These are phyloP conservation scores for Firmiana major DNA, from an alignment of 345 rosid species.

Conservation along the genomic window DNA sequence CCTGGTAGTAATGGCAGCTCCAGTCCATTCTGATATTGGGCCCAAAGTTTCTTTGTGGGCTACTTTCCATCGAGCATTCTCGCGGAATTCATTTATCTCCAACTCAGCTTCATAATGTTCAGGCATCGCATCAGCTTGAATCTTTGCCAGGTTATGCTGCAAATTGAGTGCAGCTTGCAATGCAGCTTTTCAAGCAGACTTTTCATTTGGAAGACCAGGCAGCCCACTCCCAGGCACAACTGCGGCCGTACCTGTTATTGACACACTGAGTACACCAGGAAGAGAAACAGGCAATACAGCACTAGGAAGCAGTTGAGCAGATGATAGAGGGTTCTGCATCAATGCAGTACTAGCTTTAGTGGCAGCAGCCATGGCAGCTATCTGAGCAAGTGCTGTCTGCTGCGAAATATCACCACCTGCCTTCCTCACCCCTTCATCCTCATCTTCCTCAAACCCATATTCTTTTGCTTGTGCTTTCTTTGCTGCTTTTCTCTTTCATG, in stretches of 20 bases:
- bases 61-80: slow-evolving; percentile 98
- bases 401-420: slow-evolving; percentile 78
- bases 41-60: slow-evolving; percentile 98
- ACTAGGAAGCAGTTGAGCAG: slow-evolving; percentile 35
- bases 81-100: slow-evolving; percentile 93
- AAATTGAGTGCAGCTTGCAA: slow-evolving; percentile 84
- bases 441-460: slow-evolving; percentile 97
- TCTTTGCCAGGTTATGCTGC: slow-evolving; percentile 86
- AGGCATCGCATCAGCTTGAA: slow-evolving; percentile 95
- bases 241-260: slow-evolving; percentile 28
- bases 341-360: slow-evolving; percentile 33
- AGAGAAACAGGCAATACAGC: slow-evolving; percentile 28
- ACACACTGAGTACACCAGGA: slow-evolving; percentile 26
- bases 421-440: slow-evolving; percentile 84
- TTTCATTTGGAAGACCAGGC: slow-evolving; percentile 50
- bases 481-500: slow-evolving; percentile 90
- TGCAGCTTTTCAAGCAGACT: slow-evolving; percentile 85
- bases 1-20: slow-evolving; percentile 93
- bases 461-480: slow-evolving; percentile 96
- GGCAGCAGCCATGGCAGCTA: slow-evolving; percentile 57
- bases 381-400: slow-evolving; percentile 71
- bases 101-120: slow-evolving; percentile 97
- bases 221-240: slow-evolving; percentile 35
- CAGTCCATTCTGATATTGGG: slow-evolving; percentile 94
- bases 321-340: slow-evolving; percentile 26